Conservation (phyloP, 2,329 filamentous ascomycete species). For the Colletotrichum limetticola region DNA sequence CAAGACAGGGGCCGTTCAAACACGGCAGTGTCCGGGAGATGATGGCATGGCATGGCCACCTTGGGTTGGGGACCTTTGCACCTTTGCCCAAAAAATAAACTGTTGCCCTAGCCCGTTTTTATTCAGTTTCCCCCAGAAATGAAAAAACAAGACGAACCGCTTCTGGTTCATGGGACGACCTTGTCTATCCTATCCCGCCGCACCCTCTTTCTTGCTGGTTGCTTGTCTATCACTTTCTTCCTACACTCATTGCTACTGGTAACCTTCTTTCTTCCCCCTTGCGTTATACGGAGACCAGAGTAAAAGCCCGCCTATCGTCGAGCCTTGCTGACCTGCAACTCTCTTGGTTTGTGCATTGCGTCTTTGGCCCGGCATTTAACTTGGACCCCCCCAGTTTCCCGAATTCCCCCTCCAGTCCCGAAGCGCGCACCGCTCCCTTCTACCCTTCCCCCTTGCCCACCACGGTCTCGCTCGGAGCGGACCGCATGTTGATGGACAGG, state of each 20-base stretch:
- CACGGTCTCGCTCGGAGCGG: constrained; percentile 11
- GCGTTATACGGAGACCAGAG: not conserved
- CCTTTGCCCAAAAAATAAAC: constrained; percentile 17
- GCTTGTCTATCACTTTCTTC: not conserved
- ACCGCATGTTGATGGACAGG: constrained; percentile 31
- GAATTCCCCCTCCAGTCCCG: not conserved
- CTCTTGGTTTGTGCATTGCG: constrained; percentile 9
- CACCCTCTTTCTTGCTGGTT: not conserved
- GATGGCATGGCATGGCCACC: not conserved
- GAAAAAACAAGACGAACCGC: constrained; percentile 21
- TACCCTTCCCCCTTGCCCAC: not conserved
- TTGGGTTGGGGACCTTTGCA: not conserved
- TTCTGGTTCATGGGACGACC: constrained; percentile 30
- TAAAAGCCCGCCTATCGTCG: not conserved
- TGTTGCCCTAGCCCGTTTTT: constrained; percentile 21
- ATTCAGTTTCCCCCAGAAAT: not conserved
- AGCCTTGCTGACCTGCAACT: not conserved
- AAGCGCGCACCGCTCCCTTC: not conserved
- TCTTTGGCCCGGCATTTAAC: not conserved
- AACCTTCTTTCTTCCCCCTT: not conserved
- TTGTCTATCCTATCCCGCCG: constrained; percentile 15
- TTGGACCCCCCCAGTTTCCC: not conserved
- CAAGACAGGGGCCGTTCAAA: not conserved
- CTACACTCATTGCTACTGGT: not conserved
- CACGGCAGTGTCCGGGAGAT: not conserved